Evolutionary conservation across 257 asterid genomes (phyloP), one percentile per base, ranked within the genome.

Genomic region (Rehmannia glutinosa): DNA sequence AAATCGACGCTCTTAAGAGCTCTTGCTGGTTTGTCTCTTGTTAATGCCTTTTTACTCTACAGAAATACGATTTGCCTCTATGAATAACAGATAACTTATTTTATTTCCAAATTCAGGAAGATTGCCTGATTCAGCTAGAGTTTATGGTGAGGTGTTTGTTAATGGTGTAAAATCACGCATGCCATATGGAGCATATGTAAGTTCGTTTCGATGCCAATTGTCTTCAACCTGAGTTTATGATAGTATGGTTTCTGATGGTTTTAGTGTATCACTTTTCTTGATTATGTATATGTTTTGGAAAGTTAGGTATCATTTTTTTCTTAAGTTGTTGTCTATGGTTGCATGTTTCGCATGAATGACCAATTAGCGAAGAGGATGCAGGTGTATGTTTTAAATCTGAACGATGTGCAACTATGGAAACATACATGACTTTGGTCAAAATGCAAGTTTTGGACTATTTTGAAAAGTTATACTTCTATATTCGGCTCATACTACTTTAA

Each of bases 1-100:
- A 94, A 94, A 84, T 94, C 99, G n/a, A 91, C 99, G 0, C 95
- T 94, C 64, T 82, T 94, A 74, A 85, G 95, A 78, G 89, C 99
- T 71, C 97, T 94, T 52, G 84, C 99, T 74, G 99, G 99, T 91
- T 71, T 56, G 71, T 63, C 66, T 62, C 33, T 30, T 70, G 3
- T 71, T 35, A 56, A 21, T 66, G 38, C 50, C 5, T 30, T 19
- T 45, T 66, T 43, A 20, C n/a, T 17, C 20, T 24, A 12, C 19
- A 19, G 25, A 24, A 28, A 55, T 53, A 70, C 23, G 23, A n/a
- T n/a, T n/a, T n/a, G n/a, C 23, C 20, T 62, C 57, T 12, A 52
- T 41, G 45, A 58, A 20, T n/a, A 30, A 35, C n/a, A n/a, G n/a
- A n/a, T n/a, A n/a, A 51, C 16, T 16, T 32, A 27, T 43, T 70